These are phyloP conservation scores for Coemansia sp. DNA, from an alignment of 192 early-diverging fungal genomes.

Conservation along the genomic window DNA sequence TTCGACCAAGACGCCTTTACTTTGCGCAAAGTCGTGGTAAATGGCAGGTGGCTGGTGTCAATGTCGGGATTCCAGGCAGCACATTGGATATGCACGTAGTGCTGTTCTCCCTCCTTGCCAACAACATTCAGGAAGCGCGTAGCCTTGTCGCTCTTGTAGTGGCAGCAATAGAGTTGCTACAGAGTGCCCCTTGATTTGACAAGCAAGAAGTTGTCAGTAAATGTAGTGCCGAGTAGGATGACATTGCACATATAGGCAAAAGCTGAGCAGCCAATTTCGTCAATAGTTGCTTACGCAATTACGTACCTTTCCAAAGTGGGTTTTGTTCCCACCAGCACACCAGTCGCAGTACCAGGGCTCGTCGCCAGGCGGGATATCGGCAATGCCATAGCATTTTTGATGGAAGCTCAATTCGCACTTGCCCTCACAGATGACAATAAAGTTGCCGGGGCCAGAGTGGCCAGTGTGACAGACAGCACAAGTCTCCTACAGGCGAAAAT, in stretches of 20 bases:
- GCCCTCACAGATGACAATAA: conserved; percentile 51
- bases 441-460: conserved; percentile 28
- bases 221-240: background rate
- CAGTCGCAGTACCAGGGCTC: conserved; percentile 52
- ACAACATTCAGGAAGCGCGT: conserved; percentile 25
- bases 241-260: background rate
- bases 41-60: conserved; percentile 39
- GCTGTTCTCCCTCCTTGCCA: conserved; percentile 18
- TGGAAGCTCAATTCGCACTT: conserved; percentile 39
- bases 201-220: background rate
- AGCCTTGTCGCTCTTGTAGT: conserved; percentile 44
- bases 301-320: conserved; percentile 26
- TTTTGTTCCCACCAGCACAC: conserved; percentile 18
- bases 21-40: conserved; percentile 29
- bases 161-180: conserved; percentile 50
- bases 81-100: conserved; percentile 48
- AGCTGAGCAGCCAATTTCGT: background rate
- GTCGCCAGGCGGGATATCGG: conserved; percentile 39
- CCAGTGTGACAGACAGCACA: conserved; percentile 43
- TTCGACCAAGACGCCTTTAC: conserved; percentile 8
- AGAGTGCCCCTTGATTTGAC: background rate
- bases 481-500: conserved; percentile 26
- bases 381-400: conserved; percentile 46
- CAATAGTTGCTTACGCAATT: background rate
- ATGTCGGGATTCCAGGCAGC: conserved; percentile 40